Evolutionary conservation across 352 stramenopile genomes (phyloP), one percentile per base, ranked within the genome.

Genomic region (Phytopythium chamaehyphon): DNA sequence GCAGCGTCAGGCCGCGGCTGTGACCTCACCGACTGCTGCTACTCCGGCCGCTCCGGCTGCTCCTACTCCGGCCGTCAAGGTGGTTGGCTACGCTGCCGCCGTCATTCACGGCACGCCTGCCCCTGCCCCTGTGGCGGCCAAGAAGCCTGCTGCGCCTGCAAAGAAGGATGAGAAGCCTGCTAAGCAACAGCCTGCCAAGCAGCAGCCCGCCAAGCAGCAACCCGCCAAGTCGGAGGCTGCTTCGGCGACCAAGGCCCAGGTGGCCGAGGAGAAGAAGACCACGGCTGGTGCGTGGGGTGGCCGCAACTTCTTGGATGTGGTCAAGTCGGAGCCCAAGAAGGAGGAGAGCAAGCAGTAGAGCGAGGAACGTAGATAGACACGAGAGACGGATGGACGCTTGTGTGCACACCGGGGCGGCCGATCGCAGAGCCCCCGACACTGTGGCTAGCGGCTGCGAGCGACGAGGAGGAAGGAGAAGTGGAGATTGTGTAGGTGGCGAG

Each of bases 241-340:
- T 28, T 43, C 45, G 18, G 64, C 66, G 58, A 45, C 57, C 40
- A 52, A 47, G 54, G 51, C 54, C 43, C 52, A 62, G 2, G 55
- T 49, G 6, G 65, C 61, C 35, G 74, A 80, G 40, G 71, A 82
- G 44, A 62, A 66, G 26, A 37, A 86, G 45, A 73, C 80, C 16
- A 88, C 84, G 65, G 37, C 80, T 7, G 83, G 83, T 48, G 83
- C 78, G 31, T 93, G 83, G 83, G 83, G 83, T 33, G 80, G 76
- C 26, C 83, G 83, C 35, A 88, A 87, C 61, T 93, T 93, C 43
- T 55, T 89, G 43, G 83, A 93, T 52, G 80, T 93, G 15, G 83
- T 93, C 44, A 93, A 90, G 67, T 71, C 80, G 56, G 77, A 91
- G 23, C 31, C 42, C 31, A 56, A 64, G 33, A 64, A 69, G 59